Evolutionary conservation across 177 flowering plant genomes (phyloP).

Genomic region (Vitis hybrid): DNA sequence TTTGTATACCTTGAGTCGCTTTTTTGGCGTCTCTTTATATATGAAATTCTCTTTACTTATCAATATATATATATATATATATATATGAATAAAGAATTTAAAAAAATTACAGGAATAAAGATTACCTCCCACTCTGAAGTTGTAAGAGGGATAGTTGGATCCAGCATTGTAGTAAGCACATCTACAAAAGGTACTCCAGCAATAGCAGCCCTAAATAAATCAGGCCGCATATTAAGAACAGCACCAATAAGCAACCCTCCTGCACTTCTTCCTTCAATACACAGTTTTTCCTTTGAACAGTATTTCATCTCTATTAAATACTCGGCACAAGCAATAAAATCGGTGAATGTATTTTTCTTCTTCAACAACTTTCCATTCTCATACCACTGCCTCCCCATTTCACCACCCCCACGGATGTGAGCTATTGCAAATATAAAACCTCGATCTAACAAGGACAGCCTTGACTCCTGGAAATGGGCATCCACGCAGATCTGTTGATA

Average conservation of each 20-base stretch:
- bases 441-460: constrained; percentile 81
- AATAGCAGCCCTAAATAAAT: constrained; percentile 83
- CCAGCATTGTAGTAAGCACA: constrained; percentile 95
- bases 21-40: no score
- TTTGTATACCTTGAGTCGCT: no score
- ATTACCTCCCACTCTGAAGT: constrained; percentile 83
- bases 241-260: constrained; percentile 96
- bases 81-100: no score
- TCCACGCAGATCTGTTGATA: constrained; percentile 47
- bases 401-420: constrained; percentile 97
- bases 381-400: constrained; percentile 99
- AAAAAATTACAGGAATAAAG: constrained; percentile 2
- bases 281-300: constrained; percentile 74
- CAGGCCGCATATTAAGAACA: constrained; percentile 92
- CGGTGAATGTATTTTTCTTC: constrained; percentile 71
- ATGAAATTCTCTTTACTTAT: no score
- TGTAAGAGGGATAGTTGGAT: constrained; percentile 76
- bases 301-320: constrained; percentile 69
- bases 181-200: constrained; percentile 96
- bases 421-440: constrained; percentile 86
- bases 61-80: no score
- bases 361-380: constrained; percentile 80
- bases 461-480: constrained; percentile 50
- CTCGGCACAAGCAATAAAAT: constrained; percentile 78
- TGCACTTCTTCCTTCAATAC: constrained; percentile 95